These are phyloP conservation scores for Naganishia sp. DNA, from an alignment of 1,284 basidiomycete genomes.

Conservation along the genomic window DNA sequence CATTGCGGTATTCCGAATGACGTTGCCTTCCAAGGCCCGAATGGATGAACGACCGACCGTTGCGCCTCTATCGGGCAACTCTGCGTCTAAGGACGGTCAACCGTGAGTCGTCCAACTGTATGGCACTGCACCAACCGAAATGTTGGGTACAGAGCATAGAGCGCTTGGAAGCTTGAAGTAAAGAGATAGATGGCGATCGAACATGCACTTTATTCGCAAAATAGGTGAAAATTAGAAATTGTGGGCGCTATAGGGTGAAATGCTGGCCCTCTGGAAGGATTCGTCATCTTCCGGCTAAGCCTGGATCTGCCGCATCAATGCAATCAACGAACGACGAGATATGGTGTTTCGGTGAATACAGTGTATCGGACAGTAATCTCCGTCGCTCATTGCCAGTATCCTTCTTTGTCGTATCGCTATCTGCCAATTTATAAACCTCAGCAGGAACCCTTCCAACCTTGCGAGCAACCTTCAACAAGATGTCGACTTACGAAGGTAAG, in stretches of 20 bases:
- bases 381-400: too few relatives aligned
- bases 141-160: background rate
- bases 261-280: background rate
- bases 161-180: background rate
- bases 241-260: background rate
- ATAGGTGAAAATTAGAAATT: background rate
- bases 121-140: background rate
- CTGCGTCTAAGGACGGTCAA: too few relatives aligned
- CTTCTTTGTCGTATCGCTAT: too few relatives aligned
- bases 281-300: constrained; percentile 1
- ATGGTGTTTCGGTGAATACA: too few relatives aligned
- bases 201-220: background rate
- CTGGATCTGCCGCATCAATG: too few relatives aligned
- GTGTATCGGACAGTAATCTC: too few relatives aligned
- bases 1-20: background rate
- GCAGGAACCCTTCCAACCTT: too few relatives aligned
- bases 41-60: too few relatives aligned
- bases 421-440: too few relatives aligned
- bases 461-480: background rate
- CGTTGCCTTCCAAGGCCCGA: background rate
- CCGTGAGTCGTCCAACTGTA: background rate
- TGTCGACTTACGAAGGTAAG: constrained; percentile 27
- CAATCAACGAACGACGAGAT: too few relatives aligned
- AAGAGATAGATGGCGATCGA: constrained; percentile 14
- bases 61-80: too few relatives aligned